Percentiles rank a stretch among this genome's conserved stretches.
phyloP scores from a whole-genome alignment of 768 basidiomycete genomes.

The Kwoniella sp. region DNA sequence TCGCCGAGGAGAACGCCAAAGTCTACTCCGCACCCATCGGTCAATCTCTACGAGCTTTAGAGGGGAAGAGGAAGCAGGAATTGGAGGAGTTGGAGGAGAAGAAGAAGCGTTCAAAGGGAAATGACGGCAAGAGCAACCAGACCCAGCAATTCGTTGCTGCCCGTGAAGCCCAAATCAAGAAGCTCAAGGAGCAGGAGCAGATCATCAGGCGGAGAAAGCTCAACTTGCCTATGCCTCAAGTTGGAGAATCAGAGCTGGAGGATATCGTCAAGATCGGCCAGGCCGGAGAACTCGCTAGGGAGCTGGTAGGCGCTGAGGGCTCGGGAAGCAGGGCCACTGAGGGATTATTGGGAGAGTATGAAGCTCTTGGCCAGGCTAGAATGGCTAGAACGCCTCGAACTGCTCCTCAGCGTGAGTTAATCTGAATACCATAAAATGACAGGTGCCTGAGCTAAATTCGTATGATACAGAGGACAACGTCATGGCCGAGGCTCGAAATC shows the following conservation, averaged over 20 bases:
- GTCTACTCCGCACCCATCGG: conserved; percentile 83
- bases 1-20: conserved; percentile 86
- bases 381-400: conserved; percentile 95
- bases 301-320: conserved; percentile 62
- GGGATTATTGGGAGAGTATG: conserved; percentile 88
- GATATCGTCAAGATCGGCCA: conserved; percentile 98
- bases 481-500: conserved; percentile 89
- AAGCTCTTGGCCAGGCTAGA: conserved; percentile 78
- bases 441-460: background rate
- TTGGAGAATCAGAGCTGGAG: conserved; percentile 90
- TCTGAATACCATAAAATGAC: background rate
- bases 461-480: conserved; percentile 79
- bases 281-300: conserved; percentile 83
- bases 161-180: conserved; percentile 95
- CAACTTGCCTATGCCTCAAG: conserved; percentile 82
- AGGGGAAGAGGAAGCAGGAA: conserved; percentile 92
- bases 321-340: conserved; percentile 70
- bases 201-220: conserved; percentile 85
- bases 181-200: conserved; percentile 94
- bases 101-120: conserved; percentile 75
- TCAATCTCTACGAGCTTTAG: conserved; percentile 83
- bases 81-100: conserved; percentile 84
- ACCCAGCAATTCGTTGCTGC: conserved; percentile 95
- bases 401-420: conserved; percentile 79
- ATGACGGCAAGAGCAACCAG: conserved; percentile 62